phyloP scores from a whole-genome alignment of 1,139 yeast genomes.

The Geotrichum bryndzae region DNA sequence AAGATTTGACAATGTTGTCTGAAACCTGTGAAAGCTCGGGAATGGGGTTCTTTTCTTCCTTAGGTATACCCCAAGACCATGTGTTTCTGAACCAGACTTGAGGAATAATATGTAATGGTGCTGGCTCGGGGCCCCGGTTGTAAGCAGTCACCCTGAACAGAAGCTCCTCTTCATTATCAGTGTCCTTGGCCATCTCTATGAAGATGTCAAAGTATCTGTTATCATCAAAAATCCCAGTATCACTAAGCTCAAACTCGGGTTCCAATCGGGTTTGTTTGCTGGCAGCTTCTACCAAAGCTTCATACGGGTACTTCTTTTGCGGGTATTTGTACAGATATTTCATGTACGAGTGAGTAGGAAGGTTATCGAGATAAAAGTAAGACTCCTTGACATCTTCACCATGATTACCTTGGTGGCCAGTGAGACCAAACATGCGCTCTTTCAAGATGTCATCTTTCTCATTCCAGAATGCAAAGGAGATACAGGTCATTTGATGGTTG shows the following conservation, averaged over 20 bases:
- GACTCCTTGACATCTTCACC: constrained; percentile 93
- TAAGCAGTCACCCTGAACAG: constrained; percentile 84
- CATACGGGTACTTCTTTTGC: constrained; percentile 75
- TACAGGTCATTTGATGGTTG: constrained; percentile 70
- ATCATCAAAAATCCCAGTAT: constrained; percentile 71
- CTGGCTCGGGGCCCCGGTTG: constrained; percentile 75
- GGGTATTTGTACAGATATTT: constrained; percentile 91
- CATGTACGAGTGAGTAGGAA: constrained; percentile 92
- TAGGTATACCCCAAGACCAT: constrained; percentile 77
- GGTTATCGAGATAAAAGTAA: constrained; percentile 79
- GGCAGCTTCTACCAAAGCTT: constrained; percentile 66
- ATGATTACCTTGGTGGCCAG: constrained; percentile 91
- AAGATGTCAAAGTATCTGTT: constrained; percentile 85
- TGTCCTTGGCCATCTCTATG: constrained; percentile 86
- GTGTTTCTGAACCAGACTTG: constrained; percentile 85
- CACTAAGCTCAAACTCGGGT: constrained; percentile 65
- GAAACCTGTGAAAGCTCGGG: constrained; percentile 44
- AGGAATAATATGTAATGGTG: constrained; percentile 83
- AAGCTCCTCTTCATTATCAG: constrained; percentile 73
- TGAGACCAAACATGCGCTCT: constrained; percentile 82
- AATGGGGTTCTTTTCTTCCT: constrained; percentile 42
- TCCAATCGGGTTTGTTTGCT: constrained; percentile 59
- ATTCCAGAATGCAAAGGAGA: constrained; percentile 86
- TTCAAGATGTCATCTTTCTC: constrained; percentile 81
- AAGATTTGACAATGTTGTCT: constrained; percentile 47